phyloP scores from a whole-genome alignment of 108 stramenopile species.

The Ochromonas danica region DNA sequence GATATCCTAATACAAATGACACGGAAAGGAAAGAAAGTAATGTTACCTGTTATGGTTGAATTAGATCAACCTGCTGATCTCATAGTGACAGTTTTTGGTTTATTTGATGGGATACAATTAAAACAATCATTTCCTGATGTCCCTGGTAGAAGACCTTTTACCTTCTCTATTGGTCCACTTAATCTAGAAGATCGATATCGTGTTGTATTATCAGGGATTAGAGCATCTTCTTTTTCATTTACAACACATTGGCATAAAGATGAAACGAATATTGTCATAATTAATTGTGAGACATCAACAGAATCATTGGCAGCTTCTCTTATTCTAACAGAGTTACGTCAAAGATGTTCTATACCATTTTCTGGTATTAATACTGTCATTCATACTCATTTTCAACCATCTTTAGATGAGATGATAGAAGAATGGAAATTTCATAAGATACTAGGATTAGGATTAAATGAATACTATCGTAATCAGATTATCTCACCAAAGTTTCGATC shows the following conservation, averaged over 20 bases:
- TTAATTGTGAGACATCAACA: not conserved
- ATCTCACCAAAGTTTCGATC: not conserved
- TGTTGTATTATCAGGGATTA: not conserved
- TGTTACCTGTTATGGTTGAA: not conserved
- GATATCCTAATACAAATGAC: too few relatives aligned
- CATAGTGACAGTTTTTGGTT: not conserved
- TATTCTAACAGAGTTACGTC: not conserved
- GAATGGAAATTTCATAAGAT: not conserved
- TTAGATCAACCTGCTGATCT: not conserved
- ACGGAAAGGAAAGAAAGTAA: too few relatives aligned
- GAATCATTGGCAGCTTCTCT: not conserved
- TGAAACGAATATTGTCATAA: slow-evolving; percentile 18
- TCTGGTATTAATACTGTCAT: not conserved
- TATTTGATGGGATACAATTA: not conserved
- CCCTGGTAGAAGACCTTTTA: not conserved
- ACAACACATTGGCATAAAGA: not conserved
- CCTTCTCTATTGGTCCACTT: not conserved
- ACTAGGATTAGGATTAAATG: not conserved
- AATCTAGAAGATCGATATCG: not conserved
- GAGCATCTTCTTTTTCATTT: not conserved
- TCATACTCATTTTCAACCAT: not conserved
- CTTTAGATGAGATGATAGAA: not conserved
- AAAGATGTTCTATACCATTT: not conserved
- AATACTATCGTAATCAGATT: not conserved
- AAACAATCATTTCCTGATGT: not conserved